Percentiles rank a stretch among this genome's conserved stretches.
These are phyloP conservation scores for Marchantia paleacea DNA, from an alignment of 225 moss, liverwort and hornwort genomes.

Conservation along the genomic window DNA sequence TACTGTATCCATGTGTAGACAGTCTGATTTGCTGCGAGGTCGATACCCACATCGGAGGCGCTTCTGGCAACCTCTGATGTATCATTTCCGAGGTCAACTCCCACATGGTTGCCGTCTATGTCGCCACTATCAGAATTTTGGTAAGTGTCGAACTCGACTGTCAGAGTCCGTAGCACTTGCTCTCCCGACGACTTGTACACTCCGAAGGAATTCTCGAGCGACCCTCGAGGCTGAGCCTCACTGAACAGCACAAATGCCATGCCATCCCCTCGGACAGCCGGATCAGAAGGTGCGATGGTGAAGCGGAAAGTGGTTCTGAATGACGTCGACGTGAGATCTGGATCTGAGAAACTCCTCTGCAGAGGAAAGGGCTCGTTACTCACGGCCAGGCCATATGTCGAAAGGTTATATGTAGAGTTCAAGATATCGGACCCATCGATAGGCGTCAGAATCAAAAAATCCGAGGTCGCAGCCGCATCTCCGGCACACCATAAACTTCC, in stretches of 20 bases:
- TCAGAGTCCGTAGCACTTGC: neutral
- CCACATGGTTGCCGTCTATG: slow-evolving; percentile 8
- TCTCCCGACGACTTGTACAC: neutral
- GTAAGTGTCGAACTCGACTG: slow-evolving; percentile 12
- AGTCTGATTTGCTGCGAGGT: neutral
- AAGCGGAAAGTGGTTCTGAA: slow-evolving; percentile 3
- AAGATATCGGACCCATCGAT: too few relatives aligned
- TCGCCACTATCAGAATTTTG: neutral
- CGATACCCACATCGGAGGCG: neutral
- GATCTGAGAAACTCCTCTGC: neutral
- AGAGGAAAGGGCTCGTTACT: neutral
- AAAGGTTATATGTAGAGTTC: too few relatives aligned
- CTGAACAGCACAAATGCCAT: slow-evolving; percentile 15
- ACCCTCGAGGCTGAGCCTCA: neutral
- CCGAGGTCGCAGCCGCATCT: too few relatives aligned
- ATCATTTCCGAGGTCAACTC: neutral
- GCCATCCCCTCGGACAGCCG: neutral
- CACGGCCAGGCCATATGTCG: neutral
- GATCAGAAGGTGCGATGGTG: neutral
- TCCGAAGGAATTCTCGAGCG: neutral
- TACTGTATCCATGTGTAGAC: slow-evolving; percentile 6
- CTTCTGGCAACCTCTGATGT: neutral
- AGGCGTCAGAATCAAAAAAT: too few relatives aligned
- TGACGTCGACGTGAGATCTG: neutral
- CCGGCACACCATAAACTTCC: too few relatives aligned